Evolutionary conservation across 1,284 basidiomycete species (phyloP).

Genomic region (Cryptococcus neoformans): DNA sequence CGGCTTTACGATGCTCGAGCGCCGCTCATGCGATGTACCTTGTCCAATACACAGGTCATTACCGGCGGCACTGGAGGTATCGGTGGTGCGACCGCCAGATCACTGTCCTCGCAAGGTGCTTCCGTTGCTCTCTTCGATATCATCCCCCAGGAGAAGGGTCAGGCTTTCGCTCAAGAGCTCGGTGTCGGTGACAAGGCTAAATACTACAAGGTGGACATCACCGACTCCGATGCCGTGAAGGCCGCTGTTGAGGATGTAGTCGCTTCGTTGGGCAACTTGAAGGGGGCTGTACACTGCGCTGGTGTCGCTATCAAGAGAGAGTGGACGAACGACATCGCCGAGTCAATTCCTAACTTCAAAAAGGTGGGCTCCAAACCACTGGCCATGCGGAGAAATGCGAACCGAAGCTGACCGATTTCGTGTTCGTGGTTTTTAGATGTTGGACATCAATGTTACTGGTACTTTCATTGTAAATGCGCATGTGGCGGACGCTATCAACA

Average conservation of each 20-base stretch:
- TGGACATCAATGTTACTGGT: conserved; percentile 40
- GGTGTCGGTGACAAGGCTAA: conserved; percentile 17
- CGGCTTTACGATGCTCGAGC: too few species aligned
- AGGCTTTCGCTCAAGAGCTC: conserved; percentile 17
- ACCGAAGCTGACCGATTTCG: too few species aligned
- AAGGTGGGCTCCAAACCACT: conserved; percentile 21
- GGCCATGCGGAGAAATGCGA: too few species aligned
- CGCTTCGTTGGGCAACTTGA: conserved; percentile 27
- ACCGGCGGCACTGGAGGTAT: conserved; percentile 39
- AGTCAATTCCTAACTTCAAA: conserved; percentile 39
- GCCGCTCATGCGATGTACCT: neutral
- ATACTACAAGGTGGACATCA: conserved; percentile 36
- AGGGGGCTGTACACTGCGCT: conserved; percentile 41
- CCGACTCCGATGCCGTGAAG: conserved; percentile 30
- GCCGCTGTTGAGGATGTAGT: conserved; percentile 23
- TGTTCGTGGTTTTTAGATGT: too few species aligned
- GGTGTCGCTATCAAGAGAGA: conserved; percentile 36
- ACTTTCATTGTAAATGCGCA: conserved; percentile 43
- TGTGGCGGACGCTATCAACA: conserved; percentile 44
- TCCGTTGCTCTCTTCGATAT: conserved; percentile 36
- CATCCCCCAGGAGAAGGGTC: conserved; percentile 27
- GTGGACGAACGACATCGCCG: conserved; percentile 40
- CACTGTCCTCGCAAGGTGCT: conserved; percentile 23
- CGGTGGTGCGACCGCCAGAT: conserved; percentile 24
- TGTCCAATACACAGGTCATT: conserved; percentile 22